Evolutionary conservation across 345 rosid genomes (phyloP), one percentile per base, ranked within the genome.

Genomic region (Euphorbia tirucalli): DNA sequence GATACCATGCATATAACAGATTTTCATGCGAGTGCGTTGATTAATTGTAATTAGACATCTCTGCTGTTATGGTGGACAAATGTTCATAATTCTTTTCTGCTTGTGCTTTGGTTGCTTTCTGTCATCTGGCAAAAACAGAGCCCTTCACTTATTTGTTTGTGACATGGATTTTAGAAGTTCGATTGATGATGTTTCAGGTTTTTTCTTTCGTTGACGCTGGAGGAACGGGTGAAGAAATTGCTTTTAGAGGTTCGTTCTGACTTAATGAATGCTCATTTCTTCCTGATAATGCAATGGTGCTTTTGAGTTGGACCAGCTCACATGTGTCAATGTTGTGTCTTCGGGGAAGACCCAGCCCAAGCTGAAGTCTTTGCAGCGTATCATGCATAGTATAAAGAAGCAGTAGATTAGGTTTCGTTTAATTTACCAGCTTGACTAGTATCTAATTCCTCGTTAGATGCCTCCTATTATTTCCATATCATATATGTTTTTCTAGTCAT

Each of bases 201-300:
- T 58, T 80, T 95, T 76, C 80, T 84, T 64, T 79, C 90, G 32
- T 66, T 87, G 78, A 82, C 98, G 14, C 77, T 85, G 55, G 89
- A 87, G 74, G 96, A 89, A 66, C 95, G 91, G 21, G 14, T 92
- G 57, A 78, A 85, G 87, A 89, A 79, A 80, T 54, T 95, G 78
- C 87, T 95, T 43, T 75, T 76, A 50, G 86, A 92, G 97, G 97
- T 94, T 48, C 78, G 90, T 86, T 70, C 43, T 76, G 30, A 62
- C 62, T 76, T 21, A 37, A 11, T 24, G 28, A 30, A 44, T 30
- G 5, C 52, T 49, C 44, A 2, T 28, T 28, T 13, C 54, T 15
- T 21, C 21, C 2, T 11, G 62, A 32, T 72, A 31, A 18, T 71
- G 32, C 27, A 13, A 27, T 48, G 27, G 19, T 61, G n/a, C 21